phyloP scores from a whole-genome alignment of 2,329 filamentous ascomycete genomes.

The Colletotrichum tofieldiae region DNA sequence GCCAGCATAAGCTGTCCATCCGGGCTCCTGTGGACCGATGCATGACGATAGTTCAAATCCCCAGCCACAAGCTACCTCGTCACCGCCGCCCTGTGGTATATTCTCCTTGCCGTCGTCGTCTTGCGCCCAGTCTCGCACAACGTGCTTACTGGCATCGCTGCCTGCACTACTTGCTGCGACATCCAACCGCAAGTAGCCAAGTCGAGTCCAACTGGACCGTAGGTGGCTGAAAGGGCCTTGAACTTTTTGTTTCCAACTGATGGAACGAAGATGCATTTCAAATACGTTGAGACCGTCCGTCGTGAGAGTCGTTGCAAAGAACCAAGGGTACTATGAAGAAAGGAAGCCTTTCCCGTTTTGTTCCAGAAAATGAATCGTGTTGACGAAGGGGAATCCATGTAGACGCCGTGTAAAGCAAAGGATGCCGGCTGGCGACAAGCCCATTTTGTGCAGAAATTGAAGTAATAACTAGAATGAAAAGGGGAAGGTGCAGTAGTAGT shows the following conservation, averaged over 20 bases:
- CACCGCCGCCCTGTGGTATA: slow-evolving; percentile 2
- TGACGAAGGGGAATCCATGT: slow-evolving; percentile 48
- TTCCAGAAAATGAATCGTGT: slow-evolving; percentile 49
- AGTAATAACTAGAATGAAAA: slow-evolving; percentile 38
- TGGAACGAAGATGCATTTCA: slow-evolving; percentile 41
- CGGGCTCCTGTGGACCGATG: not conserved
- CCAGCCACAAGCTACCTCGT: slow-evolving; percentile 18
- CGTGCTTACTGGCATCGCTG: not conserved
- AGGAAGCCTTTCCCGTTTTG: slow-evolving; percentile 45
- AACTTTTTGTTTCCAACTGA: slow-evolving; percentile 33
- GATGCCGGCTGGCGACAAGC: slow-evolving; percentile 41
- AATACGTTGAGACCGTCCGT: slow-evolving; percentile 41
- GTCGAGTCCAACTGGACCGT: not conserved
- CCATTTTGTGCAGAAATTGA: slow-evolving; percentile 42
- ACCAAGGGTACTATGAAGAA: slow-evolving; percentile 41
- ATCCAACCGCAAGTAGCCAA: slow-evolving; percentile 6
- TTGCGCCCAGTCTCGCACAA: not conserved
- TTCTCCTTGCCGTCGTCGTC: slow-evolving; percentile 20
- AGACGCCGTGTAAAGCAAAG: slow-evolving; percentile 48
- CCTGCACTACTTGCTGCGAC: not conserved
- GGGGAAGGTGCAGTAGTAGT: slow-evolving; percentile 22
- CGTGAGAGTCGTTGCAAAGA: slow-evolving; percentile 43
- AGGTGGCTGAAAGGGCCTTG: slow-evolving; percentile 24
- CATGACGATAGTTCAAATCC: slow-evolving; percentile 24
- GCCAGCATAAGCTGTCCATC: not conserved